Evolutionary conservation across 208 protist genomes (phyloP).

Genomic region (Herpetomonas muscarum): DNA sequence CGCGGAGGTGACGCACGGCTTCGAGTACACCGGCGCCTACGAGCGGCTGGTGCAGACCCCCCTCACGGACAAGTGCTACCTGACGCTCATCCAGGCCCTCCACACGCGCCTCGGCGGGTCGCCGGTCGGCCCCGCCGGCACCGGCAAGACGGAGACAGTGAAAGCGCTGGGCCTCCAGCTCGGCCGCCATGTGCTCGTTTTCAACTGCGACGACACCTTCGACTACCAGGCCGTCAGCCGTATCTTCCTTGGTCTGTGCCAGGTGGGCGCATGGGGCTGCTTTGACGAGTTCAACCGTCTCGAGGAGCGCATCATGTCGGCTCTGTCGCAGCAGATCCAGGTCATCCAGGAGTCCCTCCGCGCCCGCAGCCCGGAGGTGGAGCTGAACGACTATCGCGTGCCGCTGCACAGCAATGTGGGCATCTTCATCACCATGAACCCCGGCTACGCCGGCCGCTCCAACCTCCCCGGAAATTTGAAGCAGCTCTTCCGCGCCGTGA

Average conservation of each 20-base stretch:
- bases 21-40: constrained; percentile 98
- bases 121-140: constrained; percentile 97
- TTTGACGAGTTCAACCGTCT: constrained; percentile 99
- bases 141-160: constrained; percentile 99
- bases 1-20: constrained; percentile 95
- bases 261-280: constrained; percentile 99
- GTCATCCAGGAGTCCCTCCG: constrained; percentile 95
- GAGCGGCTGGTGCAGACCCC: constrained; percentile 98
- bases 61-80: constrained; percentile 98
- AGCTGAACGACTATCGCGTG: constrained; percentile 89
- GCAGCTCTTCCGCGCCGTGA: constrained; percentile 98
- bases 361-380: constrained; percentile 54
- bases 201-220: constrained; percentile 99
- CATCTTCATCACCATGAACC: constrained; percentile 99
- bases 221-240: constrained; percentile 98
- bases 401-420: constrained; percentile 92
- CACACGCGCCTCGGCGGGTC: constrained; percentile 96
- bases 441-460: constrained; percentile 98
- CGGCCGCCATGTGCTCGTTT: constrained; percentile 98
- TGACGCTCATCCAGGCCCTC: constrained; percentile 98
- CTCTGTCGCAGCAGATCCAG: constrained; percentile 99
- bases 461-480: constrained; percentile 99
- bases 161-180: constrained; percentile 98
- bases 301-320: constrained; percentile 98
- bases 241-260: constrained; percentile 99